A percentile compares a stretch with the other conserved stretches of the same genome.
Conservation (phyloP, 1,284 basidiomycete species). For the Phenoliferia sp. region DNA sequence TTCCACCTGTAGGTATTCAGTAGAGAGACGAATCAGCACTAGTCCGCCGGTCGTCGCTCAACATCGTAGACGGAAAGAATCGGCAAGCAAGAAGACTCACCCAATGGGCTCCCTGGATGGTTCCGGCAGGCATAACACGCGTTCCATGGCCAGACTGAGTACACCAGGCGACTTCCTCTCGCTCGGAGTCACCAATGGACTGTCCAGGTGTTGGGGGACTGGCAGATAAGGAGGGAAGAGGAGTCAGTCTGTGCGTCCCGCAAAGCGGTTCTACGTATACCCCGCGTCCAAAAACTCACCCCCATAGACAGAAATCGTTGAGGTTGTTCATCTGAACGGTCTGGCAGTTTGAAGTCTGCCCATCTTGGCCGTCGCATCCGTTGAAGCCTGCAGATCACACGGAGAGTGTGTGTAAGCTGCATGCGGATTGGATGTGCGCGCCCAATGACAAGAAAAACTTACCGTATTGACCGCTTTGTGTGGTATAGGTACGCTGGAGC, state of each 20-base stretch:
- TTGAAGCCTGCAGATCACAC: background rate
- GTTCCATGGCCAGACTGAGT: constrained; percentile 55
- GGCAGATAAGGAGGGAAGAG: too few relatives aligned
- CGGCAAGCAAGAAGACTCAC: background rate
- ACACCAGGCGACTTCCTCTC: constrained; percentile 66
- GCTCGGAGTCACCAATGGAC: background rate
- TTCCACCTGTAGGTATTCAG: background rate
- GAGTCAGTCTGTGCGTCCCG: too few relatives aligned
- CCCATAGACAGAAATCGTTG: background rate
- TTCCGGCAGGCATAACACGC: constrained; percentile 28
- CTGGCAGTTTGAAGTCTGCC: background rate
- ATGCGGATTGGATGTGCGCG: background rate
- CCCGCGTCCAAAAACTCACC: too few relatives aligned
- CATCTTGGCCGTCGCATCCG: background rate
- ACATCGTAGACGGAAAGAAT: too few relatives aligned
- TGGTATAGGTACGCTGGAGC: background rate
- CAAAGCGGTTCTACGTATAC: too few relatives aligned
- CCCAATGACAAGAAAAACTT: background rate
- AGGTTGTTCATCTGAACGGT: background rate
- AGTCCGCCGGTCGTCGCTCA: too few relatives aligned
- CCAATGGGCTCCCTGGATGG: background rate
- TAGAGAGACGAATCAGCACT: too few relatives aligned
- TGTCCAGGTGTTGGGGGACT: background rate
- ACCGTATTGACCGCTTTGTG: background rate
- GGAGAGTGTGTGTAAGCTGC: background rate